A percentile compares a stretch with the other conserved stretches of the same genome.
These are phyloP conservation scores for Syzygium syzygioides DNA, from an alignment of 441 rosid species.

Conservation along the genomic window DNA sequence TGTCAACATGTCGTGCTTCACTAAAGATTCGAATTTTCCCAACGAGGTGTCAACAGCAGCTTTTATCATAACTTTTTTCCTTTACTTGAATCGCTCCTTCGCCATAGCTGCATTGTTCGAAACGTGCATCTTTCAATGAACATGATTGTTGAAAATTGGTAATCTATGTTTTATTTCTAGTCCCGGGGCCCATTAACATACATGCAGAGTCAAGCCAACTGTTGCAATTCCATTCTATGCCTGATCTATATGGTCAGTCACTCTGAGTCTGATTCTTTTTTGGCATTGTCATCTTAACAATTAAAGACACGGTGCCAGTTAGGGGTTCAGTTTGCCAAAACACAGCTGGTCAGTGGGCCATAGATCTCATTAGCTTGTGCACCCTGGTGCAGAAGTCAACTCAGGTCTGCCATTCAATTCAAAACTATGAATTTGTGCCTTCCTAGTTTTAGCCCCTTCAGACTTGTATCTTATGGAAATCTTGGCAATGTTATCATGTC, in stretches of 20 bases:
- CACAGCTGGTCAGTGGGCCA: background rate
- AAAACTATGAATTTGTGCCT: background rate
- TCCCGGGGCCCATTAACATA: conserved; percentile 2
- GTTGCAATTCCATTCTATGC: conserved; percentile 43
- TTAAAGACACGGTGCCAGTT: background rate
- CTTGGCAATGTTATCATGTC: background rate
- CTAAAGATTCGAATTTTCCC: conserved; percentile 34
- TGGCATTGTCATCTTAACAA: background rate
- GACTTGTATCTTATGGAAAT: background rate
- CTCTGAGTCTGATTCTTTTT: conserved; percentile 2
- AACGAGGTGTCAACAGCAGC: conserved; percentile 42
- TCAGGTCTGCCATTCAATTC: background rate
- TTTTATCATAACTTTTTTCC: background rate
- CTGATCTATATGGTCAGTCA: conserved; percentile 55
- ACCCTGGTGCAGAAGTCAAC: background rate
- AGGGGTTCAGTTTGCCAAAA: background rate
- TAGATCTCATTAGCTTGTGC: background rate
- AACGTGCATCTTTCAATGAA: background rate
- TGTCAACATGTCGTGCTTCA: conserved; percentile 37
- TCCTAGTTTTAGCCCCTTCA: background rate
- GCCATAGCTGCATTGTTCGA: background rate
- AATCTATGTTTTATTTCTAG: conserved; percentile 2
- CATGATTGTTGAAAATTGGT: background rate
- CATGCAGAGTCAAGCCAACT: conserved; percentile 65
- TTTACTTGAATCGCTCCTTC: background rate